phyloP scores from a whole-genome alignment of 2,329 filamentous ascomycete genomes.

The Fusarium irregulare region DNA sequence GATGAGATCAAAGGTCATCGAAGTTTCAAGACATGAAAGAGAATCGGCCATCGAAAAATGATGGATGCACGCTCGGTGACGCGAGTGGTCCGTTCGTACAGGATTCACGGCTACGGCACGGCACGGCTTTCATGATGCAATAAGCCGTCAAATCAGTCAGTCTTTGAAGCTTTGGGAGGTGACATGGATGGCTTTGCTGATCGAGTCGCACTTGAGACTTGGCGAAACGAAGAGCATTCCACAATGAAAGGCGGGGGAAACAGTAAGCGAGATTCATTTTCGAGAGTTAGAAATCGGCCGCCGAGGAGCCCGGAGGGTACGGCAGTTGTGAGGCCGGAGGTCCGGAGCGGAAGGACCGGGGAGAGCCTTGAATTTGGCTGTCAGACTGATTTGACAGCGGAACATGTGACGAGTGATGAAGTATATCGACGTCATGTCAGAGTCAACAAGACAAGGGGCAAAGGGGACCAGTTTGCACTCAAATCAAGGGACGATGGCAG shows the following conservation, averaged over 20 bases:
- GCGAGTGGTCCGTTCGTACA: conserved; percentile 10
- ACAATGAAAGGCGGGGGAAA: background rate
- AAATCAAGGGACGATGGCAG: conserved; percentile 34
- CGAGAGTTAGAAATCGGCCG: background rate
- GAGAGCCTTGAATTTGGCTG: background rate
- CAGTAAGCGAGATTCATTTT: conserved; percentile 1
- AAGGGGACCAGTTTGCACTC: conserved; percentile 12
- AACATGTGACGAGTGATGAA: conserved; percentile 13
- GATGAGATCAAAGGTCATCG: conserved; percentile 25
- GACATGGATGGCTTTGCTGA: conserved; percentile 3
- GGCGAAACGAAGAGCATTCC: background rate
- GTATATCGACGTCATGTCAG: conserved; percentile 28
- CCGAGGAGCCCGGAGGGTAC: conserved; percentile 18
- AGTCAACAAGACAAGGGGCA: conserved; percentile 10
- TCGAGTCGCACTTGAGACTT: background rate
- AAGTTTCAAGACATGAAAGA: background rate
- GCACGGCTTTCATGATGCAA: conserved; percentile 21
- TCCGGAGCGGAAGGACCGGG: conserved; percentile 28
- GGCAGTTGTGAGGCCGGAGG: conserved; percentile 32
- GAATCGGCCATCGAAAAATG: conserved; percentile 1
- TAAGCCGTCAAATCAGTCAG: background rate
- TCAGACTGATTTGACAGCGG: conserved; percentile 9
- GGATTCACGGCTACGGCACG: conserved; percentile 13
- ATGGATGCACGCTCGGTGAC: conserved; percentile 25
- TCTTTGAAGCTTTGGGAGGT: background rate